phyloP scores from a whole-genome alignment of 441 rosid species.

The Corymbia citriodora region DNA sequence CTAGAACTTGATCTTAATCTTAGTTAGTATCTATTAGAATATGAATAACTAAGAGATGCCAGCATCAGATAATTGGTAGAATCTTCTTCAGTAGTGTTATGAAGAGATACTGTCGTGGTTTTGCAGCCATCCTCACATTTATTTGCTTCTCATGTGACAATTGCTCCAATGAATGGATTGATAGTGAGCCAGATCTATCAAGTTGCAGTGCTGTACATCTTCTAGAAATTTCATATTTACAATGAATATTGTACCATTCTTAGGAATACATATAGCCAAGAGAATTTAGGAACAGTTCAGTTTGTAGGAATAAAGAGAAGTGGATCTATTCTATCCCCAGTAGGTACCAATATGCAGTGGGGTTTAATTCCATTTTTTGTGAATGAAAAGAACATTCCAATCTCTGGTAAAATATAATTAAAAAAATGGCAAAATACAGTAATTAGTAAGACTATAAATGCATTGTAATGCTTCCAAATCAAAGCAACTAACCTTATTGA shows the following conservation, averaged over 20 bases:
- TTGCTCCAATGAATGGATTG: neutral
- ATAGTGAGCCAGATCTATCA: neutral
- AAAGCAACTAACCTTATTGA: neutral
- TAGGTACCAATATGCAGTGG: neutral
- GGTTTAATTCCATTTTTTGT: neutral
- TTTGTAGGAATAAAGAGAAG: neutral
- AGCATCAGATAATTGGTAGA: neutral
- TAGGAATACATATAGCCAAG: neutral
- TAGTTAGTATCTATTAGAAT: neutral
- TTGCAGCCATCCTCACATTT: neutral
- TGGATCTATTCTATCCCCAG: neutral
- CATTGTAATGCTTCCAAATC: neutral
- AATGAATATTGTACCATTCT: neutral
- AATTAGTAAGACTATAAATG: neutral
- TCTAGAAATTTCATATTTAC: neutral
- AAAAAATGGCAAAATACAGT: neutral
- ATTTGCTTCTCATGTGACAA: neutral
- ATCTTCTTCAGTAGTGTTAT: neutral
- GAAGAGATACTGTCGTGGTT: neutral
- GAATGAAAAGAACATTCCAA: neutral
- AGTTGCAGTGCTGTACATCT: neutral
- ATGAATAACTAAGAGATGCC: neutral
- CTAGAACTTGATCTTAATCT: neutral
- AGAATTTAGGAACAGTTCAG: neutral
- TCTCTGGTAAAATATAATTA: neutral